Conservation (phyloP, 441 rosid species). For the Geranium incanum region DNA sequence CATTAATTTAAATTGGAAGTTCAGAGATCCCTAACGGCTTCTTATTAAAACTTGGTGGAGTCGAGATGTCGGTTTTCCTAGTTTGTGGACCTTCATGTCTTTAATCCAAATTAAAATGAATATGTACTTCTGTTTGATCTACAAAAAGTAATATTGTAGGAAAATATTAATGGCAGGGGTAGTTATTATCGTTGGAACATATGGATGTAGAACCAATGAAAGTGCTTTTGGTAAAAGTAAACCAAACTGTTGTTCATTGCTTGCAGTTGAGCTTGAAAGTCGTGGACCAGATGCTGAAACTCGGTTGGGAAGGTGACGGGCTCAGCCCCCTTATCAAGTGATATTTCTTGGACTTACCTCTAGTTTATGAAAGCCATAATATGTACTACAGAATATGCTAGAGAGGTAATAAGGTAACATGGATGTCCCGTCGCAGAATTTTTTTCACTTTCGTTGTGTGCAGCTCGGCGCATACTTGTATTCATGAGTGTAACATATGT, state of each 20-base stretch:
- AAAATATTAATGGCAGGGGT: neutral
- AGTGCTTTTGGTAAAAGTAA: neutral
- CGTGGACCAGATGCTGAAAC: conserved; percentile 96
- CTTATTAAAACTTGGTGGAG: neutral
- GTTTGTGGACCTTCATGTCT: neutral
- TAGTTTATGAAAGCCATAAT: neutral
- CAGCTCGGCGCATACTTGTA: conserved; percentile 2
- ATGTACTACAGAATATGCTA: too few relatives aligned
- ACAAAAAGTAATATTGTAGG: neutral
- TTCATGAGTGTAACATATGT: conserved; percentile 34
- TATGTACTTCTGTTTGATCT: neutral
- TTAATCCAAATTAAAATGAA: neutral
- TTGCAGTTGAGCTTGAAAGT: conserved; percentile 91
- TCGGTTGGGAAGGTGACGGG: conserved; percentile 96
- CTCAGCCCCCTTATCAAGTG: conserved; percentile 60
- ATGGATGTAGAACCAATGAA: neutral
- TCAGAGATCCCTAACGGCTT: neutral
- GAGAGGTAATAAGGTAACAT: neutral
- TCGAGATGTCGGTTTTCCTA: neutral
- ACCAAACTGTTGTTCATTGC: neutral
- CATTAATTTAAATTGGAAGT: neutral
- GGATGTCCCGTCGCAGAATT: conserved; percentile 16
- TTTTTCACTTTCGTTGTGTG: conserved; percentile 3
- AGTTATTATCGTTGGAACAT: neutral
- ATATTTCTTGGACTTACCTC: conserved; percentile 20